Evolutionary conservation across 352 stramenopile genomes (phyloP).

Genomic region (Pythium apleroticum): DNA sequence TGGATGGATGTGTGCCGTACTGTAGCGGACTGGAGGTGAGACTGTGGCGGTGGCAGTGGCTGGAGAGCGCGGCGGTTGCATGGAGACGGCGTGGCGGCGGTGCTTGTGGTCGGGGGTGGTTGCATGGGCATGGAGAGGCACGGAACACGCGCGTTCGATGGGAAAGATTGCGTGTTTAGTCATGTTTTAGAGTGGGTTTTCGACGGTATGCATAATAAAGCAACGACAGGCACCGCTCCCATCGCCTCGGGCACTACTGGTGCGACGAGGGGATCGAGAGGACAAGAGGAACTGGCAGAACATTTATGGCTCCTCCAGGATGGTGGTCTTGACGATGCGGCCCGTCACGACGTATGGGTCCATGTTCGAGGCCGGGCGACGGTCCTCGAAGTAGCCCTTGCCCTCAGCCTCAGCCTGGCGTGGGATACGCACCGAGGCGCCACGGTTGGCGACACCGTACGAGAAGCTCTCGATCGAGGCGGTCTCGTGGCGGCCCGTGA

Average conservation of each 20-base stretch:
- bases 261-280: background rate
- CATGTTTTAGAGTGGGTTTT: slow-evolving; percentile 3
- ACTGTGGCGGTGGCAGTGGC: background rate
- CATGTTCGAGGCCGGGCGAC: slow-evolving; percentile 96
- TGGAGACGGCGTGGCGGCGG: background rate
- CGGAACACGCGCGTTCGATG: slow-evolving; percentile 1
- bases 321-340: slow-evolving; percentile 97
- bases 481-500: slow-evolving; percentile 97
- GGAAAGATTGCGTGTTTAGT: slow-evolving; percentile 10
- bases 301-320: slow-evolving; percentile 61
- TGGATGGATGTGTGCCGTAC: background rate
- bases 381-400: slow-evolving; percentile 95
- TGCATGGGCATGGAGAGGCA: background rate
- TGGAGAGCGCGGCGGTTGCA: background rate
- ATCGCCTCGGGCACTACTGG: background rate
- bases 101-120: background rate
- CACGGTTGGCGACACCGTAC: slow-evolving; percentile 97
- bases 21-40: background rate
- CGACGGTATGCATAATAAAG: slow-evolving; percentile 5
- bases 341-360: slow-evolving; percentile 97
- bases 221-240: slow-evolving; percentile 3
- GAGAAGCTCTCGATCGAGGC: slow-evolving; percentile 95
- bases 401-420: slow-evolving; percentile 86
- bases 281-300: background rate
- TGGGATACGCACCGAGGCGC: slow-evolving; percentile 93